Conservation (phyloP, 1,284 basidiomycete genomes). For the Termitomyces sp. region DNA sequence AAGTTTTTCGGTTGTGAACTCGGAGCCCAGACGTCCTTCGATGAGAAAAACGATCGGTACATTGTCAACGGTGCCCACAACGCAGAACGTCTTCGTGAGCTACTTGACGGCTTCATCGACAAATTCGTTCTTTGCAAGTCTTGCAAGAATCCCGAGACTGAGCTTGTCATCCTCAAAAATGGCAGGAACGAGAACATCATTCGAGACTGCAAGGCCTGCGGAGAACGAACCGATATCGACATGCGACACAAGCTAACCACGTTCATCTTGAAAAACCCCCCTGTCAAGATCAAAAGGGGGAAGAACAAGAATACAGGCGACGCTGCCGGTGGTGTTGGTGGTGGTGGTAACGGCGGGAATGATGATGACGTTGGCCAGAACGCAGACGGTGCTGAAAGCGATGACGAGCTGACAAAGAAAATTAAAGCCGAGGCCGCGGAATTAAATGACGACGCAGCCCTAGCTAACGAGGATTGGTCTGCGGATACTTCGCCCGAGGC, state of each 20-base stretch:
- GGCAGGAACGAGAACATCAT: constrained; percentile 77
- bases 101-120: constrained; percentile 95
- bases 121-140: constrained; percentile 97
- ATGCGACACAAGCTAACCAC: constrained; percentile 98
- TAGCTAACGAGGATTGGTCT: constrained; percentile 81
- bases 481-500: constrained; percentile 90
- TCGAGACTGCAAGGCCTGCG: constrained; percentile 98
- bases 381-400: constrained; percentile 54
- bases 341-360: constrained; percentile 38
- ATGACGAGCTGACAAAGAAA: constrained; percentile 78
- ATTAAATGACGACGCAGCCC: constrained; percentile 54
- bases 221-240: constrained; percentile 86
- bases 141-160: constrained; percentile 99
- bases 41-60: constrained; percentile 96
- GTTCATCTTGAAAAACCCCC: constrained; percentile 98
- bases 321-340: constrained; percentile 49
- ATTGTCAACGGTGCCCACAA: constrained; percentile 99
- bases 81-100: constrained; percentile 86
- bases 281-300: constrained; percentile 78
- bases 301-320: constrained; percentile 61
- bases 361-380: constrained; percentile 33
- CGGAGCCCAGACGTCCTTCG: constrained; percentile 94
- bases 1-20: constrained; percentile 99
- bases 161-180: constrained; percentile 83
- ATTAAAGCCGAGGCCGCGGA: constrained; percentile 85